Base-by-base conservation (phyloP, 495 filamentous ascomycete genomes). In the Annulohypoxylon moriforme region DNA sequence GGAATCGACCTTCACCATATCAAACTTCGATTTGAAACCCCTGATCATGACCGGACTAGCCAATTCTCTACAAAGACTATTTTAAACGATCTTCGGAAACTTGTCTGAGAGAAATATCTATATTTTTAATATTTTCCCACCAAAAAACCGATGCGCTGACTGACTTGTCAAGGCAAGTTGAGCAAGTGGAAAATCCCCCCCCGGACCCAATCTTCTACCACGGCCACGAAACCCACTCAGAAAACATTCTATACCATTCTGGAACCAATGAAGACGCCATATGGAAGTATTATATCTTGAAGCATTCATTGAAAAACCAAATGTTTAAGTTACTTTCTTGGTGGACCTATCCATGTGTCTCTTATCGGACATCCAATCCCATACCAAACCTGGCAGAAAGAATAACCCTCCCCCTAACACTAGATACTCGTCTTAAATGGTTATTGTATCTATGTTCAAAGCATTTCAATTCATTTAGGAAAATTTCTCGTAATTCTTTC, bases 1-100 rank as follows among this genome's bases (percentile, higher is more conserved):
- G 64, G 60, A 24, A 50, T 65, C 29, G 52, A 57, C 6, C 27
- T 27, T 38, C 44, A 18, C 2, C 24, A 56, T 11, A 20, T 6
- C 18, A 34, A 50, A 33, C 9, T 13, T 40, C 22, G 31, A 60
- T 24, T 40, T 7, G 2, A 38, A 5, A 42, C 16, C 6, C 13
- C 5, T 42, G 25, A 18, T 0, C 13, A 53, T 46, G 10, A 60
- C 18, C 38, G 60, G 58, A 22, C 20, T 53, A 10, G 2, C 11
- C 22, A 27, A 3, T 0, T 24, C 1, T 68, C 10, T 68, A 72
- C 69, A 72, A 68, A 72, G 13, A 61, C 27, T 42, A 1, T 40
- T 31, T 58, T 24, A 11, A 31, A 27, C 22, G 0, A 5, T 13
- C 49, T 5, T 1, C 22, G 8, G 3, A 24, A 13, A 11, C 6